Conservation (phyloP, 768 basidiomycete genomes). For the Rhodotorula sphaerocarpa region DNA sequence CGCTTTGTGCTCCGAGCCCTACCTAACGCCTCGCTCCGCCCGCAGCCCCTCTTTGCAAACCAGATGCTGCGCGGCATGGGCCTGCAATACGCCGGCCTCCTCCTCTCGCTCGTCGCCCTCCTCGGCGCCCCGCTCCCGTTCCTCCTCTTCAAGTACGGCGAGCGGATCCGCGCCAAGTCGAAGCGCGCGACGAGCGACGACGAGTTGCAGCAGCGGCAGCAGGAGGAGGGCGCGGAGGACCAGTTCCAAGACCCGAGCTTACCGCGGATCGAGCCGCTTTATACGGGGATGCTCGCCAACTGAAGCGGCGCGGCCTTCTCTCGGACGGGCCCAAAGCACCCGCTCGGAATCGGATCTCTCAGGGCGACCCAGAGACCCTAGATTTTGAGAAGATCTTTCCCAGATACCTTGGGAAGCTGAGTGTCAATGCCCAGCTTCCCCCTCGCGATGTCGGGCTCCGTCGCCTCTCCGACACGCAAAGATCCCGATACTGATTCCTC, state of each 20-base stretch:
- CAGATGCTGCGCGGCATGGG: slow-evolving; percentile 22
- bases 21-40: neutral
- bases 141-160: slow-evolving; percentile 29
- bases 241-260: neutral
- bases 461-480: too few species aligned
- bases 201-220: slow-evolving; percentile 11
- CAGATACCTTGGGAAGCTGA: too few species aligned
- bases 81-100: slow-evolving; percentile 18
- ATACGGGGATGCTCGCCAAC: neutral
- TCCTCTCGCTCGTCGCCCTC: slow-evolving; percentile 26
- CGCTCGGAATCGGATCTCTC: too few species aligned
- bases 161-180: slow-evolving; percentile 21
- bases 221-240: slow-evolving; percentile 2
- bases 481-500: too few species aligned
- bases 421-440: too few species aligned
- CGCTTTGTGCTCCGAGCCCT: neutral
- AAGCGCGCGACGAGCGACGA: slow-evolving; percentile 21
- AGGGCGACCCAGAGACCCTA: too few species aligned
- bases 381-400: too few species aligned
- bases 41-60: slow-evolving; percentile 10
- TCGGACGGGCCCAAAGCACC: neutral
- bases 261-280: slow-evolving; percentile 6
- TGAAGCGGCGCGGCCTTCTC: too few species aligned
- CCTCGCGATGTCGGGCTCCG: too few species aligned
- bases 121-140: slow-evolving; percentile 27